Evolutionary conservation across 2,329 filamentous ascomycete species (phyloP).

Genomic region (Cercospora sojina): DNA sequence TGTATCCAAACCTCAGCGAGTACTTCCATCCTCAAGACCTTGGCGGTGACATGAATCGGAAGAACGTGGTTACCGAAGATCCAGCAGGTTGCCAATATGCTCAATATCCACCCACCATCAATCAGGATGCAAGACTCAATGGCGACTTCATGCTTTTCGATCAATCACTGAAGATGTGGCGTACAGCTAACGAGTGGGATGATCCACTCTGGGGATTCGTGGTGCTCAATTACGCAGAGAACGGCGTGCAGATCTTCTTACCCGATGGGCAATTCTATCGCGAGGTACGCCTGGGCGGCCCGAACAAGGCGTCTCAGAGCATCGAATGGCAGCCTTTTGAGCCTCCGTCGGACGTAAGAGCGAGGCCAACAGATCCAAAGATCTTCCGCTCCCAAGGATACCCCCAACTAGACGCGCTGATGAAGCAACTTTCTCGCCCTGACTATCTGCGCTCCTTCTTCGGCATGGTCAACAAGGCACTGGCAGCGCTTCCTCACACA

Average conservation of each 20-base stretch:
- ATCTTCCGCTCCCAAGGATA: neutral
- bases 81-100: neutral
- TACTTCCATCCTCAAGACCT: slow-evolving; percentile 12
- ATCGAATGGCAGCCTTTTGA: slow-evolving; percentile 10
- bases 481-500: slow-evolving; percentile 31
- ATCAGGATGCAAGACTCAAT: neutral
- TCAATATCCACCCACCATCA: neutral
- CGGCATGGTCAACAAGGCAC: slow-evolving; percentile 40
- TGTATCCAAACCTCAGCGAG: slow-evolving; percentile 30
- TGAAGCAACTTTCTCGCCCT: slow-evolving; percentile 17
- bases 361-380: neutral
- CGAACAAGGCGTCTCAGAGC: neutral
- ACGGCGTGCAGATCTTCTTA: slow-evolving; percentile 15
- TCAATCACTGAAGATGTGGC: slow-evolving; percentile 29
- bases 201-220: slow-evolving; percentile 14
- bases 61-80: neutral
- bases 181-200: slow-evolving; percentile 14
- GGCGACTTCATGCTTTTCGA: slow-evolving; percentile 22
- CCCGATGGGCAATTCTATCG: slow-evolving; percentile 11
- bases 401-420: slow-evolving; percentile 3
- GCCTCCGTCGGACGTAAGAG: neutral
- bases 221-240: slow-evolving; percentile 19
- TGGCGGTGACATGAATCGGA: neutral
- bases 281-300: slow-evolving; percentile 8
- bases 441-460: slow-evolving; percentile 39